Conservation (phyloP, 2,329 filamentous ascomycete species). For the Alternaria burnsii region DNA sequence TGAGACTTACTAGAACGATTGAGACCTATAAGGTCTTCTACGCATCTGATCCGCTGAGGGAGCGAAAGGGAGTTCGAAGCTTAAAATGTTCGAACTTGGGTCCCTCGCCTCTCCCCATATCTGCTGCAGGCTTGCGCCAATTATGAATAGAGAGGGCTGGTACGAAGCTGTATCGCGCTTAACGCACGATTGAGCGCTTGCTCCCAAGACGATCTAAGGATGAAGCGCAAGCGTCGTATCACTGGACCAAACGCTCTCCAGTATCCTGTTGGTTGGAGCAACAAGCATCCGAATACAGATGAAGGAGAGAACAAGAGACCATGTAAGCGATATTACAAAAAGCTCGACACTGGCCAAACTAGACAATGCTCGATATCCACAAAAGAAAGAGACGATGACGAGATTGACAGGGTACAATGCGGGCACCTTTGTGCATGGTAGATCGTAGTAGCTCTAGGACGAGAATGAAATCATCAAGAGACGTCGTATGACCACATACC, state of each 20-base stretch:
- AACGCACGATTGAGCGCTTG: not conserved
- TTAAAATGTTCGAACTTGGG: slow-evolving; percentile 6
- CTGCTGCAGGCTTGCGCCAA: slow-evolving; percentile 6
- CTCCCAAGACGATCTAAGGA: not conserved
- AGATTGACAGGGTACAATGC: not conserved
- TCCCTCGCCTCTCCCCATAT: not conserved
- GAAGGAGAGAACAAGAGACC: not conserved
- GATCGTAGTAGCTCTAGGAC: not conserved
- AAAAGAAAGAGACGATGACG: not conserved
- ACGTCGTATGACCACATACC: not conserved
- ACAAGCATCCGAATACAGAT: not conserved
- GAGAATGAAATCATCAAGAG: not conserved
- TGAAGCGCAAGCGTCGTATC: not conserved
- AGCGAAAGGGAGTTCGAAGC: slow-evolving; percentile 1
- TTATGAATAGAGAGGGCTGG: not conserved
- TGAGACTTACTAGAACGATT: not conserved
- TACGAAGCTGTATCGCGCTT: not conserved
- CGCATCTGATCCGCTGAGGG: not conserved
- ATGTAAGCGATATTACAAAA: not conserved
- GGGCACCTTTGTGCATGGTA: too few species aligned
- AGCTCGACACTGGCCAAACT: not conserved
- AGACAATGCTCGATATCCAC: too few species aligned
- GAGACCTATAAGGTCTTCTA: not conserved
- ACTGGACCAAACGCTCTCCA: not conserved
- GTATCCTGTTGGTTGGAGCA: not conserved